phyloP scores from a whole-genome alignment of 345 rosid species.

The Pistacia vera region DNA sequence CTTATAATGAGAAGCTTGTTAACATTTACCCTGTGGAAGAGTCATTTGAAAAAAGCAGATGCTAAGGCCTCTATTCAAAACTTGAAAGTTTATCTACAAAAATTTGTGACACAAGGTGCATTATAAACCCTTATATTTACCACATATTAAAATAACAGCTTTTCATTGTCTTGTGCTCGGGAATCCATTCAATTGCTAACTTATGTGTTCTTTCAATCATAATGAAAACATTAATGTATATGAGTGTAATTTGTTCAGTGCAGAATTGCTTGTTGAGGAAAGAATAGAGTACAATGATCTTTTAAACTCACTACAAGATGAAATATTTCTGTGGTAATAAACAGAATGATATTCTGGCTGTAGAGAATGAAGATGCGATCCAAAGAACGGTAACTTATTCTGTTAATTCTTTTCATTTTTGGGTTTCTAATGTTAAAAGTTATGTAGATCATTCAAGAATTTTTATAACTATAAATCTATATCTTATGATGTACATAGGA shows the following conservation, averaged over 20 bases:
- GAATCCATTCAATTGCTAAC: neutral
- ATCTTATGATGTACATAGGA: no score
- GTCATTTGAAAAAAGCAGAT: neutral
- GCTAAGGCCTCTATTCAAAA: neutral
- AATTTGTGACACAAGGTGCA: neutral
- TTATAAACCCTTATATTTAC: neutral
- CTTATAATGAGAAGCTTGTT: neutral
- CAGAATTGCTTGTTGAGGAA: slow-evolving; percentile 75
- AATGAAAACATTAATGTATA: neutral
- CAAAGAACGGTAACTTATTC: slow-evolving; percentile 42
- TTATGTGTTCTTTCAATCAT: neutral
- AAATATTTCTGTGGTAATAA: slow-evolving; percentile 26
- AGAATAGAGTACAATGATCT: slow-evolving; percentile 92
- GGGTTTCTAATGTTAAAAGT: neutral
- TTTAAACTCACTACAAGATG: slow-evolving; percentile 47
- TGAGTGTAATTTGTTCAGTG: slow-evolving; percentile 49
- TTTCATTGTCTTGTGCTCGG: neutral
- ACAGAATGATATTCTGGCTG: slow-evolving; percentile 29
- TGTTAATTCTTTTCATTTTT: neutral
- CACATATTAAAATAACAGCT: neutral
- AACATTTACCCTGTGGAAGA: neutral
- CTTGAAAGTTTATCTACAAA: neutral
- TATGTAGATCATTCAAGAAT: neutral
- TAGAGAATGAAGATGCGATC: slow-evolving; percentile 34
- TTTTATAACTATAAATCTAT: neutral